Percentiles rank a stretch among this genome's conserved stretches.
phyloP scores from a whole-genome alignment of 345 rosid species.

The Populus nigra region DNA sequence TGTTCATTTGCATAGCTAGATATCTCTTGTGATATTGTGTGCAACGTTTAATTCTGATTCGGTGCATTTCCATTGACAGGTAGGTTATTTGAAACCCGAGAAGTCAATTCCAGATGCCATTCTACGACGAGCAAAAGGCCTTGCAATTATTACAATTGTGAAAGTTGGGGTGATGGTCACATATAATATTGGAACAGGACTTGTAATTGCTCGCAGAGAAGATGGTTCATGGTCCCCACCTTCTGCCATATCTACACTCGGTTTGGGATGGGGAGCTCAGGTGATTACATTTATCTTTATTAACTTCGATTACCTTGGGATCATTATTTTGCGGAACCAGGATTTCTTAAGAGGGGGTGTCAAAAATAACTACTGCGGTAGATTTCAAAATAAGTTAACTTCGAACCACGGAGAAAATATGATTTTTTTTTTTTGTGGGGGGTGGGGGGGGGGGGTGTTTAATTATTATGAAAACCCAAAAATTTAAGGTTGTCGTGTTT shows the following conservation, averaged over 20 bases:
- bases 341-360: no score
- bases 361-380: no score
- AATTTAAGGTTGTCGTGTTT: no score
- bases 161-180: constrained; percentile 91
- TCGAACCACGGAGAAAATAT: no score
- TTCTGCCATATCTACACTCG: constrained; percentile 85
- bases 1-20: neutral
- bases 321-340: neutral
- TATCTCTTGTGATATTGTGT: constrained; percentile 5
- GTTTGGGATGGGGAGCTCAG: constrained; percentile 99
- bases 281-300: constrained; percentile 31
- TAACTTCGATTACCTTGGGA: neutral
- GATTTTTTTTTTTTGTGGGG: no score
- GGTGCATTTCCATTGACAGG: constrained; percentile 43
- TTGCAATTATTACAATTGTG: constrained; percentile 75
- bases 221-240: constrained; percentile 99
- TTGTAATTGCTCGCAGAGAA: constrained; percentile 78
- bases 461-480: no score
- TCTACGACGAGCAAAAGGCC: constrained; percentile 80
- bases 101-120: constrained; percentile 81
- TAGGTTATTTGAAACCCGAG: constrained; percentile 72
- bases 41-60: constrained; percentile 8
- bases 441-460: no score
- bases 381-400: no score
- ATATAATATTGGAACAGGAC: constrained; percentile 89